Base-by-base conservation (phyloP, 768 basidiomycete species). In the Xerocomellus dryophilus region DNA sequence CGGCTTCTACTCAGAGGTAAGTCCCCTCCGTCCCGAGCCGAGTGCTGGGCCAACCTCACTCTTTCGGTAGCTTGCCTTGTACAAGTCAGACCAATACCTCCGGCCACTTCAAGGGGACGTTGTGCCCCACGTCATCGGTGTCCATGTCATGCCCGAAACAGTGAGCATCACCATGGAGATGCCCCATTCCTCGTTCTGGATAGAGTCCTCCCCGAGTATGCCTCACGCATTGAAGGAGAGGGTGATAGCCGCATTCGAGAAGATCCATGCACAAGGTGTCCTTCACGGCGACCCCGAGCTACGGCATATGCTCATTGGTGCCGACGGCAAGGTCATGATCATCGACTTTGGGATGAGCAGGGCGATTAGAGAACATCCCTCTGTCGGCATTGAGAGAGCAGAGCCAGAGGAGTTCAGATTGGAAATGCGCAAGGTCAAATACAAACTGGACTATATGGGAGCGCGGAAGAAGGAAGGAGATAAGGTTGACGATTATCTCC, bases 121-220 rank as follows among this genome's bases (percentile, higher is more conserved):
- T 2, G 76, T 85, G 5, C 82, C 84, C 1, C 62, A 70, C 36
- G 64, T 86, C 51, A 81, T 86, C 45, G 78, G 77, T 38, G 73
- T 80, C 20, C 77, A 77, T 63, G 55, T 73, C 20, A 65, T 69
- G 56, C 61, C 73, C 25, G 71, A 70, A 46, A 61, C 68, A 10
- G 68, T 80, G 43, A 74, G 74, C 59, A 43, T 73, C 27, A 72
- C 77, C 12, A 79, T 82, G 74, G 81, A 80, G 58, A 69, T 78
- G 15, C 85, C 85, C 1, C 81, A 85, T 58, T 71, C 68, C 15
- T 73, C 75, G 7, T 82, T 84, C 65, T 85, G 85, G 83, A 76
- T 83, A 55, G 78, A 84, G 57, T 81, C 85, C 14, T 80, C 77
- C 5, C 65, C 77, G 3, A 75, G 73, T 40, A 85, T 86, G 83